Conservation (phyloP, 78 protist species). For the Dictyostelium firmibasis region DNA sequence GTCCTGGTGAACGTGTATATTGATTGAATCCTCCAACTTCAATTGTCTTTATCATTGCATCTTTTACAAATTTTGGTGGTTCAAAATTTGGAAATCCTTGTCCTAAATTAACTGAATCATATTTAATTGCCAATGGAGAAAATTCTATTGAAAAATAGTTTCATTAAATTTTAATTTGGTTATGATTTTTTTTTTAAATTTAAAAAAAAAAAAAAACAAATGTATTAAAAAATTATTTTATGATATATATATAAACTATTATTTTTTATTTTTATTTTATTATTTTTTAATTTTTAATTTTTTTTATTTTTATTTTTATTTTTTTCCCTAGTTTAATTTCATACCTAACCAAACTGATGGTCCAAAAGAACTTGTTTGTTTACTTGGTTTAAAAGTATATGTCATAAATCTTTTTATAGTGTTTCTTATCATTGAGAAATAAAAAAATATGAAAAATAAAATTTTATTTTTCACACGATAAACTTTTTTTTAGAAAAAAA, state of each 20-base stretch:
- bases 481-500: not conserved
- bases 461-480: not conserved
- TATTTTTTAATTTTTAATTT: not conserved
- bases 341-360: slow-evolving; percentile 73
- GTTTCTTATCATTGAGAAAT: not conserved
- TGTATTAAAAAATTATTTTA: not conserved
- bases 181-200: not conserved
- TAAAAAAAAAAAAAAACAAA: not conserved
- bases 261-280: not conserved
- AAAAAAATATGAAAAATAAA: not conserved
- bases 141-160: slow-evolving; percentile 41
- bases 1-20: slow-evolving; percentile 81
- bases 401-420: not conserved
- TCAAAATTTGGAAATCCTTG: slow-evolving; percentile 84
- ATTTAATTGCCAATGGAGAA: slow-evolving; percentile 74
- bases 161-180: no score
- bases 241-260: no score
- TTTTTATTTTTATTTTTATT: not conserved
- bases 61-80: slow-evolving; percentile 67
- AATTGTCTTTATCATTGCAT: slow-evolving; percentile 45
- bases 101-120: slow-evolving; percentile 77
- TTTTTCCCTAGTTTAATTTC: not conserved
- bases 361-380: slow-evolving; percentile 37
- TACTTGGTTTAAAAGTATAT: slow-evolving; percentile 39
- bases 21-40: slow-evolving; percentile 80